Conservation (phyloP, 345 rosid genomes). For the Lagerstroemia speciosa region DNA sequence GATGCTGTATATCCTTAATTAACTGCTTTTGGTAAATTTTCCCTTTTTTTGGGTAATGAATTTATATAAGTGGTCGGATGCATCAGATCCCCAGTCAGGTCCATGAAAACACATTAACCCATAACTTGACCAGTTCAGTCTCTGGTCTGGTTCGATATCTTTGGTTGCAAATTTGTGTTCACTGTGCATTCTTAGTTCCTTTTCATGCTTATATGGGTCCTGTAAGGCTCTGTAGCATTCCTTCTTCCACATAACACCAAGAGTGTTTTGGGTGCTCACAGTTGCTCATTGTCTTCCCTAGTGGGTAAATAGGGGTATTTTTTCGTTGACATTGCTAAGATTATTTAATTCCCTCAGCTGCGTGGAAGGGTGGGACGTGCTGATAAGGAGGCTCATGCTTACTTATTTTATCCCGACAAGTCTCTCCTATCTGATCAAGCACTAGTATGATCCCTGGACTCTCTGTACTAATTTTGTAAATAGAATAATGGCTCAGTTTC, state of each 20-base stretch:
- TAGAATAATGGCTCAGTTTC: neutral
- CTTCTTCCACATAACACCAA: neutral
- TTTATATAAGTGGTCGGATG: neutral
- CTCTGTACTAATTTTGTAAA: neutral
- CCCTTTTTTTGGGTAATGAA: neutral
- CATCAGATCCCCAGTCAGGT: neutral
- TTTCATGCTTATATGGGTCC: neutral
- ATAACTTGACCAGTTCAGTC: neutral
- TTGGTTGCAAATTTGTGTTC: neutral
- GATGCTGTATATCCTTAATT: neutral
- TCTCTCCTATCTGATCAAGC: conserved; percentile 71
- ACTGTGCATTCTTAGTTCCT: neutral
- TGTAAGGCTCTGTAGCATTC: neutral
- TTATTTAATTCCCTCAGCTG: conserved; percentile 41
- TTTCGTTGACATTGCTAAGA: conserved; percentile 10
- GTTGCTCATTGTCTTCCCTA: conserved; percentile 1
- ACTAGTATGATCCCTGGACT: conserved; percentile 33
- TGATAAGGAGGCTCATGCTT: conserved; percentile 91
- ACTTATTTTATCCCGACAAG: conserved; percentile 88
- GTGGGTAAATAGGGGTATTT: neutral
- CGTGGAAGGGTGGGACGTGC: conserved; percentile 99
- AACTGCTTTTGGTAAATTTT: neutral
- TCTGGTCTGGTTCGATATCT: neutral
- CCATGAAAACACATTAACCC: neutral
- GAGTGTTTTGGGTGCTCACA: neutral